Percentiles rank a stretch among this genome's conserved stretches.
Evolutionary conservation across 148 eudicot species (phyloP).

Genomic region (Rhododendron vialii): DNA sequence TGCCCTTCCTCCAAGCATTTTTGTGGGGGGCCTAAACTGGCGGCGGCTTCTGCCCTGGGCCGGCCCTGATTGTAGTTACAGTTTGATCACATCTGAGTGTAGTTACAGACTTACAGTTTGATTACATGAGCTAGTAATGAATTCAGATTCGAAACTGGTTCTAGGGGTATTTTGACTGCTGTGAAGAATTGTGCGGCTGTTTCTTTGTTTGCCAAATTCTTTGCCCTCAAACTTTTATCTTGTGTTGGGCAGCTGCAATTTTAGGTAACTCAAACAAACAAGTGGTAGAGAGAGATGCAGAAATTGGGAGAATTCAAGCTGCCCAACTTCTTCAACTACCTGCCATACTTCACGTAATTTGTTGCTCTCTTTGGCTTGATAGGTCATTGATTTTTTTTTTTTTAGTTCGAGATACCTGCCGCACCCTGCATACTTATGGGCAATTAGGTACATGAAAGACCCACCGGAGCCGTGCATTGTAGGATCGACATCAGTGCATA

Average conservation of each 20-base stretch:
- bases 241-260: neutral
- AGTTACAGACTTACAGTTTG: too few species aligned
- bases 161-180: neutral
- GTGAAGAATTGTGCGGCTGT: neutral
- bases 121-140: neutral
- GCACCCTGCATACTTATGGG: neutral
- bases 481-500: neutral
- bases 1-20: too few species aligned
- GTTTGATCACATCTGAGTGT: neutral
- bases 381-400: neutral
- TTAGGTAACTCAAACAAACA: constrained; percentile 2
- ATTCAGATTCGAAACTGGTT: neutral
- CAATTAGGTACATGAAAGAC: neutral
- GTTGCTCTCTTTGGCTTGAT: constrained; percentile 4
- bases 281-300: constrained; percentile 47
- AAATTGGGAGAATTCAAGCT: constrained; percentile 86
- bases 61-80: neutral
- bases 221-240: neutral
- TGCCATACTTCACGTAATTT: constrained; percentile 92
- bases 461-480: neutral
- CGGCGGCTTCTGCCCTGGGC: neutral
- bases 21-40: neutral
- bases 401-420: neutral
- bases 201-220: neutral
- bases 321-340: constrained; percentile 92